Evolutionary conservation across 1,139 yeast species (phyloP).

Genomic region (Yamadazyma sp.): DNA sequence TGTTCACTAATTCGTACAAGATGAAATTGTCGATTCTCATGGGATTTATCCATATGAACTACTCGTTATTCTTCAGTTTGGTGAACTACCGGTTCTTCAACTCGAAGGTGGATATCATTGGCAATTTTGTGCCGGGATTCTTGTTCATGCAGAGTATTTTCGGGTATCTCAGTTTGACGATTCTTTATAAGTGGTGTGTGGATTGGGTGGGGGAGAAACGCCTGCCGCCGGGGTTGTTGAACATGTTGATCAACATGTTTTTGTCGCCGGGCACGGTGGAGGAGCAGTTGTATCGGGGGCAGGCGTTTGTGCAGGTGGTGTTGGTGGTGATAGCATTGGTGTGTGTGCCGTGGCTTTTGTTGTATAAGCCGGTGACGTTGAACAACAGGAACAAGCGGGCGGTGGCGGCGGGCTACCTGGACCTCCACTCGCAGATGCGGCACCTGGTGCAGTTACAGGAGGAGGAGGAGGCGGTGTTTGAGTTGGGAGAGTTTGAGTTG

Average conservation of each 20-base stretch:
- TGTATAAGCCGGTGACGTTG: slow-evolving; percentile 83
- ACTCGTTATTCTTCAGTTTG: slow-evolving; percentile 80
- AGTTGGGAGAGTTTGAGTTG: slow-evolving; percentile 24
- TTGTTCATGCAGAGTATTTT: slow-evolving; percentile 94
- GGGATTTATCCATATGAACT: slow-evolving; percentile 95
- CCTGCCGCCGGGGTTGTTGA: slow-evolving; percentile 89
- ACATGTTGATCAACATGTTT: slow-evolving; percentile 96
- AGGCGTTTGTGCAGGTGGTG: slow-evolving; percentile 71
- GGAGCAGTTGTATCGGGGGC: slow-evolving; percentile 82
- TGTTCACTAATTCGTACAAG: slow-evolving; percentile 91
- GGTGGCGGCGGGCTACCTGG: slow-evolving; percentile 34
- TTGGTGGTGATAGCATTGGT: slow-evolving; percentile 74
- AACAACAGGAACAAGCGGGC: slow-evolving; percentile 38
- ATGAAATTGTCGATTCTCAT: slow-evolving; percentile 93
- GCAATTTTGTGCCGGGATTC: slow-evolving; percentile 92
- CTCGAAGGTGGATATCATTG: slow-evolving; percentile 80
- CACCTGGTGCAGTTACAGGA: slow-evolving; percentile 36
- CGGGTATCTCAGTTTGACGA: slow-evolving; percentile 82
- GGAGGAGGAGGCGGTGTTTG: slow-evolving; percentile 29
- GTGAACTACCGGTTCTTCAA: slow-evolving; percentile 76
- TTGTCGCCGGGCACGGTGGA: slow-evolving; percentile 88
- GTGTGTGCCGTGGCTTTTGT: slow-evolving; percentile 93
- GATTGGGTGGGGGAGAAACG: slow-evolving; percentile 80
- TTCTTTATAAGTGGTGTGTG: slow-evolving; percentile 90
- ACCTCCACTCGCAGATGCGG: slow-evolving; percentile 33